Evolutionary conservation across 1,284 basidiomycete genomes (phyloP).

Genomic region (Mycosarcoma maydis): DNA sequence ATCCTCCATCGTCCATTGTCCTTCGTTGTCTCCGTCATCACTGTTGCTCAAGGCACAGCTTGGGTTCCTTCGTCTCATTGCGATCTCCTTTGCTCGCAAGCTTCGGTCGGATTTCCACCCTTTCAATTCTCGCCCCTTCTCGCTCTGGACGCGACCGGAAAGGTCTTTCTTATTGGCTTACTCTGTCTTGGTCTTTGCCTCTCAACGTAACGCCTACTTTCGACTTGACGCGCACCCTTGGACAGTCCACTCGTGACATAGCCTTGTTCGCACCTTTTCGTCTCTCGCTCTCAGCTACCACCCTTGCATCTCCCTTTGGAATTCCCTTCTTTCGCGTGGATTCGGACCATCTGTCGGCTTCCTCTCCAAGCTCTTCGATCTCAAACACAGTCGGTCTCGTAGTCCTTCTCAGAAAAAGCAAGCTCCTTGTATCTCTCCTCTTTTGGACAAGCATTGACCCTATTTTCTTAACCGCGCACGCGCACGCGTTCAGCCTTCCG

Average conservation of each 20-base stretch:
- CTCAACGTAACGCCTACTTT: neutral
- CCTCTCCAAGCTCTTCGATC: constrained; percentile 2
- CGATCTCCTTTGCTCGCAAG: neutral
- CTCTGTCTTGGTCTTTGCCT: neutral
- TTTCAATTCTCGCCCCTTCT: constrained; percentile 1
- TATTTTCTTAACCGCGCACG: no score
- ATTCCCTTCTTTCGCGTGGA: neutral
- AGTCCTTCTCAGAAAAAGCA: constrained; percentile 10
- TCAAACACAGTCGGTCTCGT: constrained; percentile 2
- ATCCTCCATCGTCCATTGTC: constrained; percentile 1
- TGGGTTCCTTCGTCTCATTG: constrained; percentile 14
- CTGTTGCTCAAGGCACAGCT: constrained; percentile 12
- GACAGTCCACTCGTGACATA: neutral
- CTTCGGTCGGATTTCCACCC: constrained; percentile 2
- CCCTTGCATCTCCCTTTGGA: neutral
- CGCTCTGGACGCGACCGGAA: constrained; percentile 19
- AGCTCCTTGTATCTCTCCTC: constrained; percentile 6
- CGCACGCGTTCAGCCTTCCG: constrained; percentile 15
- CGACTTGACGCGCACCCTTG: neutral
- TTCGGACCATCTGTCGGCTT: neutral
- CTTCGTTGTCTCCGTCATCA: constrained; percentile 3
- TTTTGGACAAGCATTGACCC: constrained; percentile 24
- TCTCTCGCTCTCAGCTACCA: neutral
- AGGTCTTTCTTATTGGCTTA: neutral
- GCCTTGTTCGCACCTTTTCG: neutral